These are phyloP conservation scores for Blastobotrys niveus DNA, from an alignment of 1,139 yeast species.

Conservation along the genomic window DNA sequence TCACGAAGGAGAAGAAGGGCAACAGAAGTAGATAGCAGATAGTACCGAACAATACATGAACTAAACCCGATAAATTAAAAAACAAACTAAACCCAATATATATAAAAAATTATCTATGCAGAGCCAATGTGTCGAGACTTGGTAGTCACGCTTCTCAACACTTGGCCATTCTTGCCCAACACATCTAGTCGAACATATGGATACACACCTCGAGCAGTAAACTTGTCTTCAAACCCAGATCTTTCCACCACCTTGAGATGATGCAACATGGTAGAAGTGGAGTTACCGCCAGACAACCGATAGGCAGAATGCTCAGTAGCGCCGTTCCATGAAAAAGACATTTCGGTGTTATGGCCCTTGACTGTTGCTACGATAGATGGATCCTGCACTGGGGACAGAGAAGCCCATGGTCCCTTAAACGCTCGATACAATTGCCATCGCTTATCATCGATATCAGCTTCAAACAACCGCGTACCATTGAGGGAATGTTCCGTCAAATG, in stretches of 20 bases:
- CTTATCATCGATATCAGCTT: constrained; percentile 25
- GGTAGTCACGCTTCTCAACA: too few relatives aligned
- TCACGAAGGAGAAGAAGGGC: constrained; percentile 36
- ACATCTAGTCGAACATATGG: constrained; percentile 2
- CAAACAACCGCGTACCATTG: constrained; percentile 34
- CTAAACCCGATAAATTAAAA: too few relatives aligned
- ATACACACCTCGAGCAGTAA: constrained; percentile 3
- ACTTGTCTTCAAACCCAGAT: constrained; percentile 1
- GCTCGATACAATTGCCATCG: constrained; percentile 8
- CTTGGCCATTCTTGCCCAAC: neutral
- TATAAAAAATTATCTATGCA: too few relatives aligned
- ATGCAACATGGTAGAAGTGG: neutral
- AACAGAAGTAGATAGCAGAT: neutral
- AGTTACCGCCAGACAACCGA: constrained; percentile 1
- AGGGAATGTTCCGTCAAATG: constrained; percentile 37
- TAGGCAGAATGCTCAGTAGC: constrained; percentile 5
- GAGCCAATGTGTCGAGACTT: neutral
- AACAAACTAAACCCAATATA: too few relatives aligned
- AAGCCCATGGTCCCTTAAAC: constrained; percentile 7
- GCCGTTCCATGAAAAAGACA: constrained; percentile 12
- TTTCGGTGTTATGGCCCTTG: constrained; percentile 2
- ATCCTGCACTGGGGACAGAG: constrained; percentile 1
- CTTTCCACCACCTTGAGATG: neutral
- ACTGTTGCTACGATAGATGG: constrained; percentile 8
- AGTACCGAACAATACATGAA: neutral